Evolutionary conservation across 1,139 yeast species (phyloP).

Genomic region (Nakaseomyces nivariensis): DNA sequence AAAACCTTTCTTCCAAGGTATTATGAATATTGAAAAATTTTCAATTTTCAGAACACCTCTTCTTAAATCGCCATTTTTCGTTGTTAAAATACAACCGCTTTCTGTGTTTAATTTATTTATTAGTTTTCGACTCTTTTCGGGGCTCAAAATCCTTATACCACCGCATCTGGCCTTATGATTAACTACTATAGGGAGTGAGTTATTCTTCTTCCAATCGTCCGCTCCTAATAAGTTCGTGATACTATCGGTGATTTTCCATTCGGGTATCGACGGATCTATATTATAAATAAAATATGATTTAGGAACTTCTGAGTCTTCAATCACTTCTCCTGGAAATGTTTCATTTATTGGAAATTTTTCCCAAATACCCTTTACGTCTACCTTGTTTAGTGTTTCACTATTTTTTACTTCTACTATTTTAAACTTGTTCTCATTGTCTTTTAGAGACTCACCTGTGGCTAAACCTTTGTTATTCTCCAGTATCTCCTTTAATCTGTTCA

Average conservation of each 20-base stretch:
- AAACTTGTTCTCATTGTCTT: neutral
- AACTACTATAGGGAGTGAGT: constrained; percentile 15
- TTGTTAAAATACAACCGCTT: neutral
- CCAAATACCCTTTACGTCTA: constrained; percentile 12
- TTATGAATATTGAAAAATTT: constrained; percentile 13
- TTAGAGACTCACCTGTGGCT: neutral
- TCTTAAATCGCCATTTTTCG: constrained; percentile 4
- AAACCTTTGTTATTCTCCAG: neutral
- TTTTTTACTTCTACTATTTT: neutral
- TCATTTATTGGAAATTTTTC: constrained; percentile 16
- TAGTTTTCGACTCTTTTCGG: constrained; percentile 5
- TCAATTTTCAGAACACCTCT: constrained; percentile 18
- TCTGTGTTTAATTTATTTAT: constrained; percentile 11
- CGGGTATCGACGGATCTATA: constrained; percentile 22
- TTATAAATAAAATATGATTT: constrained; percentile 22
- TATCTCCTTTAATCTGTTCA: constrained; percentile 20
- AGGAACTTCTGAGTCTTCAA: neutral
- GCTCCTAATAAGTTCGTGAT: constrained; percentile 12
- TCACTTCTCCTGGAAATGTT: constrained; percentile 7
- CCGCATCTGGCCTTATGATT: constrained; percentile 26
- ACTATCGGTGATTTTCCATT: constrained; percentile 21
- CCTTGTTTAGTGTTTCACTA: constrained; percentile 6
- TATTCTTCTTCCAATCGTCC: constrained; percentile 18
- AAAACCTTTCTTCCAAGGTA: constrained; percentile 20
- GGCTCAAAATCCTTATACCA: constrained; percentile 16